Conservation (phyloP, 2,329 filamentous ascomycete species). For the Fusarium sp. region DNA sequence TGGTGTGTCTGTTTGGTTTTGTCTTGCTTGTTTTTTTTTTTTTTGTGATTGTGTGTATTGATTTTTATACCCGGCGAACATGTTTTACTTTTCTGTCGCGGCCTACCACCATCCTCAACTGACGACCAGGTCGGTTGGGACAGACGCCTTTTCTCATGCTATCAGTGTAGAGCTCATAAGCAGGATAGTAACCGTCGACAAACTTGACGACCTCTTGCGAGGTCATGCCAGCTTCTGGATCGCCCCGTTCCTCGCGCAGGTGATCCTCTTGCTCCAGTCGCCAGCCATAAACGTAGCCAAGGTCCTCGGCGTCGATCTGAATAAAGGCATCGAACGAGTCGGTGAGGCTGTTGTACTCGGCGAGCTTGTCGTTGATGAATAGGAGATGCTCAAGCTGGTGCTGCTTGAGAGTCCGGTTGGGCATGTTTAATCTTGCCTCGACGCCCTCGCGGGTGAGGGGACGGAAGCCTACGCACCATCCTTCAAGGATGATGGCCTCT, state of each 20-base stretch:
- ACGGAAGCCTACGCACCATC: conserved; percentile 90
- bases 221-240: conserved; percentile 73
- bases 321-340: conserved; percentile 63
- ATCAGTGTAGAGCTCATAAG: conserved; percentile 74
- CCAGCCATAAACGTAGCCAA: conserved; percentile 84
- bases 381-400: conserved; percentile 61
- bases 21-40: conserved; percentile 1
- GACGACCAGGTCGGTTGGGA: conserved; percentile 57
- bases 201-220: conserved; percentile 81
- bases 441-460: conserved; percentile 63
- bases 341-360: conserved; percentile 59
- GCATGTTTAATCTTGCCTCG: conserved; percentile 61
- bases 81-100: conserved; percentile 68
- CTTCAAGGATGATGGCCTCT: conserved; percentile 81
- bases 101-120: conserved; percentile 70
- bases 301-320: conserved; percentile 74
- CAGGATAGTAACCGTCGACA: conserved; percentile 74
- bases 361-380: conserved; percentile 60
- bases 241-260: conserved; percentile 70
- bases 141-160: conserved; percentile 67
- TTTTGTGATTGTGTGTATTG: not conserved
- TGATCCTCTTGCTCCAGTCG: conserved; percentile 80
- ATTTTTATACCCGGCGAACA: conserved; percentile 56
- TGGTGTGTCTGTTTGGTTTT: not conserved
- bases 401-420: conserved; percentile 58